Evolutionary conservation across 768 basidiomycete species (phyloP).

Genomic region (Lactarius evosmus): DNA sequence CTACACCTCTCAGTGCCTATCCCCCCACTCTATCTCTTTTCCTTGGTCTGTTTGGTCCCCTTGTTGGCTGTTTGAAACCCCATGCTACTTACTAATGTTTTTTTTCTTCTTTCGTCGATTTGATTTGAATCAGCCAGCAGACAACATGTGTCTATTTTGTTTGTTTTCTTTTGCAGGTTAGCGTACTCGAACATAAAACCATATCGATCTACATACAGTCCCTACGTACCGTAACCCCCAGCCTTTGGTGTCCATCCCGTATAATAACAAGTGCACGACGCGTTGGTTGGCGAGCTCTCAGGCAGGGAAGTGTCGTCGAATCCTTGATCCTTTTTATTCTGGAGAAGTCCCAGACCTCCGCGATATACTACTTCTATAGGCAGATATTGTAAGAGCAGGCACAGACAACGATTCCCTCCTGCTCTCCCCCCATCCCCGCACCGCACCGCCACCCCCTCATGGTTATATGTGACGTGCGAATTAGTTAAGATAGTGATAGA

Average conservation of each 20-base stretch:
- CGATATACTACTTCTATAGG: not conserved
- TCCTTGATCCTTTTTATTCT: not conserved
- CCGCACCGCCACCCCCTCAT: not conserved
- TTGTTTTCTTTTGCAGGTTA: not conserved
- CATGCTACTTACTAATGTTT: constrained; percentile 3
- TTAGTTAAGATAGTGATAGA: constrained; percentile 3
- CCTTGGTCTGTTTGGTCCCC: not conserved
- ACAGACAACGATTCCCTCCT: not conserved
- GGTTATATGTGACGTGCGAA: not conserved
- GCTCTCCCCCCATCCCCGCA: not conserved
- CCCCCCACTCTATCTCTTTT: not conserved
- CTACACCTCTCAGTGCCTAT: not conserved
- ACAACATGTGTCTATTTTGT: not conserved
- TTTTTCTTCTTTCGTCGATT: not conserved
- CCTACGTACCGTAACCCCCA: not conserved
- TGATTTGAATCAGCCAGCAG: not conserved
- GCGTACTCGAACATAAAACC: constrained; percentile 9
- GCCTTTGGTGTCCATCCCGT: not conserved
- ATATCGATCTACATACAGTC: not conserved
- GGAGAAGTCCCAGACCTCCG: not conserved
- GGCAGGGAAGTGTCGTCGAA: not conserved
- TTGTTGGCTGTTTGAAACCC: not conserved
- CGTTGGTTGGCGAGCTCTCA: not conserved
- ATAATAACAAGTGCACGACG: constrained; percentile 12
- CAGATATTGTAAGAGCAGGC: not conserved